A percentile compares a stretch with the other conserved stretches of the same genome.
Evolutionary conservation across 306 rosid genomes (phyloP).

Genomic region (Ammopiptanthus mongolicus): DNA sequence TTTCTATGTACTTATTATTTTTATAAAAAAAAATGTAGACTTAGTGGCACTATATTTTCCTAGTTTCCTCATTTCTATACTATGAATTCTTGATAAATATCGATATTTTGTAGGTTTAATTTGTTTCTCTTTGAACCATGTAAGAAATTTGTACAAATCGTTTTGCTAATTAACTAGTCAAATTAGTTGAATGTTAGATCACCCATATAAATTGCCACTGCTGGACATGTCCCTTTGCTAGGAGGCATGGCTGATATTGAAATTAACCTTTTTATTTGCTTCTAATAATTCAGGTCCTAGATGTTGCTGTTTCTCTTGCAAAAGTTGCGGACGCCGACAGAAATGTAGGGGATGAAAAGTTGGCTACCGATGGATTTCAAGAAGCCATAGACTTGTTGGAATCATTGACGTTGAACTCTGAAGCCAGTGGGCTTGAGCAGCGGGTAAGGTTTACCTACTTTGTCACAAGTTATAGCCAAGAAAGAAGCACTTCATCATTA

Average conservation of each 20-base stretch:
- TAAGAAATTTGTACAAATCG: background rate
- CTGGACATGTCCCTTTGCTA: background rate
- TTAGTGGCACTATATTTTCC: too few species aligned
- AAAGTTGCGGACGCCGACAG: constrained; percentile 93
- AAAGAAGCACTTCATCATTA: background rate
- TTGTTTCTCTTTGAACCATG: constrained; percentile 10
- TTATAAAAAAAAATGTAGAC: too few species aligned
- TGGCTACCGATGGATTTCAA: constrained; percentile 65
- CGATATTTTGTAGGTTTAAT: background rate
- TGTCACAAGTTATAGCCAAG: background rate
- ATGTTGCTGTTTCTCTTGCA: constrained; percentile 86
- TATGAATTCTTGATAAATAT: background rate
- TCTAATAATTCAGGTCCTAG: constrained; percentile 52
- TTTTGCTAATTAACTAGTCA: background rate
- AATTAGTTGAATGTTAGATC: background rate
- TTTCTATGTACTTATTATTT: too few species aligned
- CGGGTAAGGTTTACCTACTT: constrained; percentile 44
- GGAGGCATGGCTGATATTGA: constrained; percentile 19
- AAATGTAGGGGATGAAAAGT: constrained; percentile 70
- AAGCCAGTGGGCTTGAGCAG: constrained; percentile 54
- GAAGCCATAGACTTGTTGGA: constrained; percentile 84
- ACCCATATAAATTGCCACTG: background rate
- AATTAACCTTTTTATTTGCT: constrained; percentile 4
- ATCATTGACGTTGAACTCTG: constrained; percentile 55
- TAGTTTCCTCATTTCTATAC: background rate